Conservation (phyloP, 73 alveolate genomes). For the Stentor coeruleus region DNA sequence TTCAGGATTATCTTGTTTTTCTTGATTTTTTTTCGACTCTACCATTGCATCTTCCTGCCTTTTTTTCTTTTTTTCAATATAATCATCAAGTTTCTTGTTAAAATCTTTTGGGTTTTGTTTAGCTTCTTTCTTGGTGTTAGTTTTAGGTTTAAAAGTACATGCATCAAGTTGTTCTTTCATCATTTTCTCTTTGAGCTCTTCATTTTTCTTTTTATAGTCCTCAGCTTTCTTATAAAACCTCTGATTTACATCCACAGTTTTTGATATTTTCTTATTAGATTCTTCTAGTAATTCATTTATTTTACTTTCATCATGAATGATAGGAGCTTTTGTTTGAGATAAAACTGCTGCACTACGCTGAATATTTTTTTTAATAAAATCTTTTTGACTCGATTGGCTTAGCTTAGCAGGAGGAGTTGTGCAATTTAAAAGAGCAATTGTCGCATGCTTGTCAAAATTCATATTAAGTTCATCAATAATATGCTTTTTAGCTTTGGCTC, state of each 20-base stretch:
- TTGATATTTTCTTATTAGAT: neutral
- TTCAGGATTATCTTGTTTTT: neutral
- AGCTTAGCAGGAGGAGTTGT: neutral
- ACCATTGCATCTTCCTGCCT: neutral
- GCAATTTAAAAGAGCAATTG: too few relatives aligned
- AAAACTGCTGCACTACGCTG: neutral
- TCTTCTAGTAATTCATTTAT: neutral
- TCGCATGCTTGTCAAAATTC: neutral
- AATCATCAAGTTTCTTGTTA: neutral
- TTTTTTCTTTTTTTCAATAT: neutral
- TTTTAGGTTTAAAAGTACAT: conserved; percentile 29
- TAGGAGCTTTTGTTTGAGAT: neutral
- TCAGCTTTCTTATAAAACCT: conserved; percentile 19
- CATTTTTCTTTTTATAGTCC: neutral
- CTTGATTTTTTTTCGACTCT: neutral
- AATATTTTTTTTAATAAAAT: too few relatives aligned
- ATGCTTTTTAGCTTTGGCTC: too few relatives aligned
- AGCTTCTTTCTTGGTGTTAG: neutral
- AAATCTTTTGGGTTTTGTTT: neutral
- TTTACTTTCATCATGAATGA: neutral
- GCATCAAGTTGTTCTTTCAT: conserved; percentile 11
- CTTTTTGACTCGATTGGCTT: neutral
- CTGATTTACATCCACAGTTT: neutral
- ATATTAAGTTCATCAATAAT: neutral
- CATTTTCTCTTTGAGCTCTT: neutral